Evolutionary conservation across 140 eudicot species (phyloP), one percentile per base, ranked within the genome.

Genomic region (Stevia rebaudiana): DNA sequence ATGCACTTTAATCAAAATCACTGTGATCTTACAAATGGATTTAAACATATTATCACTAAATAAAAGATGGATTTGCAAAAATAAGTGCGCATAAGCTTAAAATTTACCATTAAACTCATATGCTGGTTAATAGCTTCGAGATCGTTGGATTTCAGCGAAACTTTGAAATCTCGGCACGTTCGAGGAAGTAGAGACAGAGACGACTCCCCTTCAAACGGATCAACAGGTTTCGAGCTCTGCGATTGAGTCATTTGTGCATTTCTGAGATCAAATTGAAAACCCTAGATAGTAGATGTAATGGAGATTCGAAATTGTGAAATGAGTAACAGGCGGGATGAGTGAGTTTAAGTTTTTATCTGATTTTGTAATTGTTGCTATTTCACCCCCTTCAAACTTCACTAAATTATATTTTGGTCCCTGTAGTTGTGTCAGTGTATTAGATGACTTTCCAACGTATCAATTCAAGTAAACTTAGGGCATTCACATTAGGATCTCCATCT

Each of bases 41-140:
- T 50, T 40, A 47, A 22, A 68, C 35, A 36, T 15, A 37, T 36
- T 31, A 73, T 24, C 71, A 60, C 18, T 3, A 8, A 46, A 25
- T 0, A 3, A 9, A 50, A 8, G 9, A 1, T 3, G 47, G 46
- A 22, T 51, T 8, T 25, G 42, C 0, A 56, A 57, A 46, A 31
- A 15, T 2, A 66, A 39, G 51, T 49, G 41, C 23, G 54, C 3
- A 73, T 58, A 2, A 66, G 8, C 23, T n/a, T 25, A 57, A 57
- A 50, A 8, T 4, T 12, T 77, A 81, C 95, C 78, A 74, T 22
- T 16, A 80, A 55, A 58, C 43, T 79, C 81, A 83, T 77, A 70
- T 47, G 62, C 64, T 61, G 69, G 51, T 81, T 84, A 46, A 83
- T 53, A 6, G 84, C 74, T 33, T 81, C 84, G 61, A 81, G 77